These are phyloP conservation scores for Yarrowia osloensis DNA, from an alignment of 805 yeast species.

Conservation along the genomic window DNA sequence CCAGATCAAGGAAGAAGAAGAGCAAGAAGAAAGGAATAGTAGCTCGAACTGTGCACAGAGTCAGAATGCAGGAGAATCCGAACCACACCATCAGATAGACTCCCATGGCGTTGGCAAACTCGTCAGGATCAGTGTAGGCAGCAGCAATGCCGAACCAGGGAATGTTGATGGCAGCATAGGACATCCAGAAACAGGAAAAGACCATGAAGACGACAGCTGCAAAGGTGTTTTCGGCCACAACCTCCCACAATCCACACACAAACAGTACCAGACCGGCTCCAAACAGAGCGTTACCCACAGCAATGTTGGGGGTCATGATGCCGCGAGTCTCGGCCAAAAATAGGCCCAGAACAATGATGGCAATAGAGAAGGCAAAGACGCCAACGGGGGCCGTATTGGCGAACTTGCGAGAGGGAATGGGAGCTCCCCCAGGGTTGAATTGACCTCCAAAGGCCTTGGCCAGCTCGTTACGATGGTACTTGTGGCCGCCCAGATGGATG, in stretches of 20 bases:
- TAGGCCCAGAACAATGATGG: slow-evolving; percentile 60
- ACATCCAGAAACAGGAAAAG: slow-evolving; percentile 67
- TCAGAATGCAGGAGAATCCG: slow-evolving; percentile 56
- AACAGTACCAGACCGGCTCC: slow-evolving; percentile 63
- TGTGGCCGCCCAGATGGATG: slow-evolving; percentile 66
- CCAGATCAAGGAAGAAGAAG: slow-evolving; percentile 49
- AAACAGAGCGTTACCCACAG: slow-evolving; percentile 61
- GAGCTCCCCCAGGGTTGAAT: slow-evolving; percentile 25
- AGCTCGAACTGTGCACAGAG: slow-evolving; percentile 59
- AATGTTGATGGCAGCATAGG: slow-evolving; percentile 58
- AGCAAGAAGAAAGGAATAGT: slow-evolving; percentile 63
- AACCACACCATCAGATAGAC: slow-evolving; percentile 64
- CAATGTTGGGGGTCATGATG: slow-evolving; percentile 53
- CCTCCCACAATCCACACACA: slow-evolving; percentile 65
- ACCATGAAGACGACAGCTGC: slow-evolving; percentile 53
- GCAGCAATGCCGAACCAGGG: slow-evolving; percentile 54
- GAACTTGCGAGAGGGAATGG: slow-evolving; percentile 50
- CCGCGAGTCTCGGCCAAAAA: slow-evolving; percentile 59
- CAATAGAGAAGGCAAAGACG: slow-evolving; percentile 57
- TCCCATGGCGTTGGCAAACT: slow-evolving; percentile 52
- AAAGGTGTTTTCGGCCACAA: slow-evolving; percentile 62
- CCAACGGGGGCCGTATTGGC: slow-evolving; percentile 68
- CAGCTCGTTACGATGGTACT: slow-evolving; percentile 60
- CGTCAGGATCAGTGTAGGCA: slow-evolving; percentile 44
- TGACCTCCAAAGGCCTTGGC: slow-evolving; percentile 53